phyloP scores from a whole-genome alignment of 371 early-diverging fungal species.

The Rhizopus sp. region DNA sequence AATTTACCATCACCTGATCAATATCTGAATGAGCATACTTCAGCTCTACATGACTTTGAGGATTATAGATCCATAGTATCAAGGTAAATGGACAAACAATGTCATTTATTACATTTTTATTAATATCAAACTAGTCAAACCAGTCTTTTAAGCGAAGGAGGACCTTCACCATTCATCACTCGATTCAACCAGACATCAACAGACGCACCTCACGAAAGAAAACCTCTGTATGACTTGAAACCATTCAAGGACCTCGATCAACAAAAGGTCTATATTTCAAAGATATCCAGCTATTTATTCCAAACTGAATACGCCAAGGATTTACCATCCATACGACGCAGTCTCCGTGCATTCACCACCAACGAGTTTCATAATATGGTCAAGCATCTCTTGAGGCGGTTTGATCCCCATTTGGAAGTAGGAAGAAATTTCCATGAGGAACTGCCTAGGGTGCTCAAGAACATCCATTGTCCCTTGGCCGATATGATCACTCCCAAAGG shows the following conservation, averaged over 20 bases:
- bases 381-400: neutral
- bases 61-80: too few species aligned
- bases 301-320: neutral
- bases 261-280: neutral
- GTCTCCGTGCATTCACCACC: neutral
- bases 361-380: neutral
- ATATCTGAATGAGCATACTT: neutral
- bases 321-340: neutral
- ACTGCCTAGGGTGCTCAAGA: neutral
- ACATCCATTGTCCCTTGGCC: conserved; percentile 3
- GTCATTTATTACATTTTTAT: too few species aligned
- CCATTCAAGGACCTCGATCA: conserved; percentile 1
- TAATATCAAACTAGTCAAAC: too few species aligned
- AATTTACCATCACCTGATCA: neutral
- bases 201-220: neutral
- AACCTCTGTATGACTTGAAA: neutral
- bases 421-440: neutral
- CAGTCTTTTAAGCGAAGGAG: too few species aligned
- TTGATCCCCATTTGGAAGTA: neutral
- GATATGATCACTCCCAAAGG: conserved; percentile 9
- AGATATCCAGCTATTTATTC: neutral
- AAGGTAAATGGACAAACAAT: too few species aligned
- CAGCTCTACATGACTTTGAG: too few species aligned
- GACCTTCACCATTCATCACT: too few species aligned
- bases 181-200: neutral